Base-by-base conservation (phyloP, 495 filamentous ascomycete genomes). In the Podospora pseudocomata region DNA sequence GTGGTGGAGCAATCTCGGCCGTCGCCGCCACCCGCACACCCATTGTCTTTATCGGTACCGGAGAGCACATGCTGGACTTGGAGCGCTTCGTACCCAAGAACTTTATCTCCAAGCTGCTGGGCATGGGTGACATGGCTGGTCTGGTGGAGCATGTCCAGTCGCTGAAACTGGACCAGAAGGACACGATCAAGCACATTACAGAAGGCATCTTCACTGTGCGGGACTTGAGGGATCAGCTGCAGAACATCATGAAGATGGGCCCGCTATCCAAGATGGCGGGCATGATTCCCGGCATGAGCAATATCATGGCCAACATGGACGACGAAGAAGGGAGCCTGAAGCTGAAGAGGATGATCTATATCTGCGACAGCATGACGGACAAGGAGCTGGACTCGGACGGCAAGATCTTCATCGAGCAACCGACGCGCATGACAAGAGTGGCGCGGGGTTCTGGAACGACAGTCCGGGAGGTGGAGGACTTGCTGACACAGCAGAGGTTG, bases 241-340 rank as follows among this genome's bases (percentile, higher is more conserved):
- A 89, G 54, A 98, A 97, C 66, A 97, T 99, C 77, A 97, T 97
- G 94, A 99, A 99, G 80, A 98, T 99, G 95, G 95, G 95, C 0
- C 95, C 95, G 1, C 80, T 99, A 15, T 93, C 89, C 49, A 99
- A 99, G 80, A 94, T 99, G 85, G 96, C 96, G 0, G 93, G 94
- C 73, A 99, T 99, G 95, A 98, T 99, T 64, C 95, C 95, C 0
- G 96, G 95, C 34, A 87, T 98, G 69, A 90, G 89, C 61, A 90
- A 92, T 72, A 89, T 98, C 84, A 97, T 97, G 84, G 88, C 90
- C 28, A 92, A 92, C 55, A 93, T 98, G 84, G 94, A 98, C 77
- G 95, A 99, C 77, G 96, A 97, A 75, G 94, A 98, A 74, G 95
- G 94, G 4, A 89, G 88, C 27, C 78, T 90, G 76, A 97, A 98